Conservation (phyloP, 139 green algal species). For the Ostreobium quekettii region DNA sequence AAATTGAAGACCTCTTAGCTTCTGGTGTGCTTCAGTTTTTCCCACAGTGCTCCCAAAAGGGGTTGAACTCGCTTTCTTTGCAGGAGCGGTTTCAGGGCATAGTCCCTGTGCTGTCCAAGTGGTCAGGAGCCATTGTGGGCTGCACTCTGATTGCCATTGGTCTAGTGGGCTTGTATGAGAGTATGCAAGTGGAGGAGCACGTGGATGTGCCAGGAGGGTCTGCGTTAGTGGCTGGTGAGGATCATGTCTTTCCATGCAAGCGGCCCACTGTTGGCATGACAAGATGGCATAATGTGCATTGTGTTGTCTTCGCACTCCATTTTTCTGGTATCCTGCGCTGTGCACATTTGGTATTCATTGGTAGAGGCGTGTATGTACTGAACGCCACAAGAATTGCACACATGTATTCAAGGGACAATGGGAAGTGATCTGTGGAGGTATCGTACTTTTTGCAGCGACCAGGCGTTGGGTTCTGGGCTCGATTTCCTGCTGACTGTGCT, state of each 20-base stretch:
- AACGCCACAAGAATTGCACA: not conserved
- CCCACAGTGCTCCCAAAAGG: not conserved
- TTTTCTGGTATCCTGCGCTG: not conserved
- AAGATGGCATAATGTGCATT: not conserved
- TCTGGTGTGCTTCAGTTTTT: too few relatives aligned
- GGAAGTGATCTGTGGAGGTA: too few relatives aligned
- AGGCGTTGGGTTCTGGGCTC: too few relatives aligned
- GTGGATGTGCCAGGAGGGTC: constrained; percentile 11
- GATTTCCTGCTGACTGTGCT: too few relatives aligned
- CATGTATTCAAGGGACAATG: too few relatives aligned
- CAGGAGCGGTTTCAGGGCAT: constrained; percentile 62
- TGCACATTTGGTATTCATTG: not conserved
- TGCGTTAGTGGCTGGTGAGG: constrained; percentile 5
- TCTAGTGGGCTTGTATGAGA: constrained; percentile 80
- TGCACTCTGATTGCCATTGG: constrained; percentile 90
- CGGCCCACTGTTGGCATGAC: not conserved
- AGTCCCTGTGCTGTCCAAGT: constrained; percentile 64
- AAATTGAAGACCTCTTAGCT: too few relatives aligned
- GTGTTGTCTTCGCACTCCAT: not conserved
- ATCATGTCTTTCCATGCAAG: not conserved
- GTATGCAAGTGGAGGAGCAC: constrained; percentile 37
- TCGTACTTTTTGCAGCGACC: too few relatives aligned
- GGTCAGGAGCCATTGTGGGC: constrained; percentile 69
- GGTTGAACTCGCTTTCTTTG: not conserved
- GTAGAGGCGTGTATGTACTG: not conserved